Base-by-base conservation (phyloP, 352 stramenopile species). In the Pythium periplocum region DNA sequence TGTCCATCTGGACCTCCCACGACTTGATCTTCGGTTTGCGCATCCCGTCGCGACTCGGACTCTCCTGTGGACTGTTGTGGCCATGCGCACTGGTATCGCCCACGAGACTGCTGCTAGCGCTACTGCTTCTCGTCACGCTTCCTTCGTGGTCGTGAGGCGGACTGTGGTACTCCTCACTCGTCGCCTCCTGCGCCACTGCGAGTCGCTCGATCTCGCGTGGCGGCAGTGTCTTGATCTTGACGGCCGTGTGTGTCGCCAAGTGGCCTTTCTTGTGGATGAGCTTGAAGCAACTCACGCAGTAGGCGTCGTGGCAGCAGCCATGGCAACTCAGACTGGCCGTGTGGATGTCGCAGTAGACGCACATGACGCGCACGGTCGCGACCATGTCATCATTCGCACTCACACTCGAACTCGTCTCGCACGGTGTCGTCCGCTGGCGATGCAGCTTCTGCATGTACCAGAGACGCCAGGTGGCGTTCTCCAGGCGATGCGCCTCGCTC, bases 251-350 rank as follows among this genome's bases (percentile, higher is more conserved):
- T 2, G 81, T 89, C 6, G 83, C 81, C 43, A 94, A 59, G 53
- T 83, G 83, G 51, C 83, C 83, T 48, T 88, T 88, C 75, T 90
- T 94, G 62, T 94, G 83, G 40, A 94, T 78, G 50, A 94, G 66
- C 55, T 92, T 94, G 61, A 94, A 94, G 73, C 83, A 94, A 48
- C 73, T 85, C 34, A 90, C 76, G 57, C 83, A 94, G 67, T 94
- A 94, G 4, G 68, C 71, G 66, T 94, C 83, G 51, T 92, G 81
- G 64, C 82, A 91, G 65, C 83, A 94, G 57, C 83, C 81, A 35
- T 90, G 76, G 69, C 83, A 94, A 56, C 78, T 84, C 42, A 94
- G 55, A 48, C 70, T 84, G 30, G 81, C 79, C 4, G 51, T 33
- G 59, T 87, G 76, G 31, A 90, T 58, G 54, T 91, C 81, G 55